Evolutionary conservation across 2,329 filamentous ascomycete species (phyloP).

Genomic region (Fusarium transvaalense): DNA sequence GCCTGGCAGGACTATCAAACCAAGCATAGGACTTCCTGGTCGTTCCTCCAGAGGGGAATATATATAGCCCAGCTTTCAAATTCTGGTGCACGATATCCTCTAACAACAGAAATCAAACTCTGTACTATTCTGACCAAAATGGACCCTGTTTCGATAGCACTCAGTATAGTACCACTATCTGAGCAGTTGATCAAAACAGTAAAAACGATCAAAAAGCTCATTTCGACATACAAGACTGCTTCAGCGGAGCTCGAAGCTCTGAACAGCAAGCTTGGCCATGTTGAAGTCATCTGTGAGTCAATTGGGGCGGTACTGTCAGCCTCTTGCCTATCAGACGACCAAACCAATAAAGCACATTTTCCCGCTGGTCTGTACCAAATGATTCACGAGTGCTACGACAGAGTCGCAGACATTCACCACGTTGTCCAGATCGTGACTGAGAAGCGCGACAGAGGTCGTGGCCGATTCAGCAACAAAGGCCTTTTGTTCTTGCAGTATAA

Average conservation of each 20-base stretch:
- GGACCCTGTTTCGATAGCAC: neutral
- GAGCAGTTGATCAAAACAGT: slow-evolving; percentile 7
- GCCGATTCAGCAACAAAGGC: neutral
- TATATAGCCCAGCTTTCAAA: neutral
- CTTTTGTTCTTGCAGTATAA: slow-evolving; percentile 12
- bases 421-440: neutral
- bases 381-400: slow-evolving; percentile 1
- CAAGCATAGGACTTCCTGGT: neutral
- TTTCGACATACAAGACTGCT: slow-evolving; percentile 21
- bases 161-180: slow-evolving; percentile 11
- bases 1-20: neutral
- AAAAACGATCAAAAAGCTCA: slow-evolving; percentile 3
- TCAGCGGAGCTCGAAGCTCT: slow-evolving; percentile 3
- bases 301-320: neutral
- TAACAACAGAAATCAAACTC: neutral
- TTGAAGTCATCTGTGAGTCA: slow-evolving; percentile 6
- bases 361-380: neutral
- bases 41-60: fast-evolving
- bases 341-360: neutral
- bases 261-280: neutral
- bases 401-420: neutral
- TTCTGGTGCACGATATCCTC: neutral
- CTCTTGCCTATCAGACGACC: neutral
- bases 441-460: neutral
- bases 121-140: neutral